phyloP scores from a whole-genome alignment of 345 rosid species.

The Populus davidiana region DNA sequence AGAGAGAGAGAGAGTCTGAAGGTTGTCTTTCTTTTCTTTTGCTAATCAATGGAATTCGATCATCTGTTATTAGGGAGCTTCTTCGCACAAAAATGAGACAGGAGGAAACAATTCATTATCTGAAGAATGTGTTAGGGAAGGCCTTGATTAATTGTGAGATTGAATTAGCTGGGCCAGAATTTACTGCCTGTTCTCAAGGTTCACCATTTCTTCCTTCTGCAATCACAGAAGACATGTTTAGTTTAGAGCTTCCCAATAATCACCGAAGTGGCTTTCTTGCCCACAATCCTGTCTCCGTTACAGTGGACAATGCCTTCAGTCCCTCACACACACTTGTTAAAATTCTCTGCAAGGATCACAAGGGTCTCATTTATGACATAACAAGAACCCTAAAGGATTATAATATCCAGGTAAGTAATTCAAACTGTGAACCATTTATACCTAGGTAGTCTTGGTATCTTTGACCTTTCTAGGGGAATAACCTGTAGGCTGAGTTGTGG shows the following conservation, averaged over 20 bases:
- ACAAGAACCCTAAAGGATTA: slow-evolving; percentile 68
- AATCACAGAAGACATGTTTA: slow-evolving; percentile 47
- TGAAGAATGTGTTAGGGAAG: slow-evolving; percentile 45
- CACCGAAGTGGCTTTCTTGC: slow-evolving; percentile 36
- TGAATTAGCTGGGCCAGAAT: slow-evolving; percentile 47
- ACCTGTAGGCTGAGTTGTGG: not conserved
- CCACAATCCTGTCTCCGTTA: slow-evolving; percentile 35
- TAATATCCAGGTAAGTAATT: slow-evolving; percentile 48
- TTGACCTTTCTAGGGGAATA: not conserved
- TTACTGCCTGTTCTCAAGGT: slow-evolving; percentile 58
- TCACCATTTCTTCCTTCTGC: slow-evolving; percentile 55
- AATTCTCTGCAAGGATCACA: slow-evolving; percentile 61
- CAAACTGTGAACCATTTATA: not conserved
- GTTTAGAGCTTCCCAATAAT: slow-evolving; percentile 39
- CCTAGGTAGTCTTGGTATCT: too few species aligned
- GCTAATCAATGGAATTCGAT: not conserved
- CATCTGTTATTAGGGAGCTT: slow-evolving; percentile 36
- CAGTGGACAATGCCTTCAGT: slow-evolving; percentile 55
- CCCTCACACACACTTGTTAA: slow-evolving; percentile 60
- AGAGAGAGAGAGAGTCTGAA: not conserved
- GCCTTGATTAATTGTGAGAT: slow-evolving; percentile 63
- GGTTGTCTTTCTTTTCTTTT: not conserved
- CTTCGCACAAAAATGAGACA: slow-evolving; percentile 49
- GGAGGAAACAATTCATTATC: slow-evolving; percentile 38
- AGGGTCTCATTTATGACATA: slow-evolving; percentile 65